Evolutionary conservation across 306 rosid species (phyloP), one percentile per base, ranked within the genome.

Genomic region (Spatholobus suberectus): DNA sequence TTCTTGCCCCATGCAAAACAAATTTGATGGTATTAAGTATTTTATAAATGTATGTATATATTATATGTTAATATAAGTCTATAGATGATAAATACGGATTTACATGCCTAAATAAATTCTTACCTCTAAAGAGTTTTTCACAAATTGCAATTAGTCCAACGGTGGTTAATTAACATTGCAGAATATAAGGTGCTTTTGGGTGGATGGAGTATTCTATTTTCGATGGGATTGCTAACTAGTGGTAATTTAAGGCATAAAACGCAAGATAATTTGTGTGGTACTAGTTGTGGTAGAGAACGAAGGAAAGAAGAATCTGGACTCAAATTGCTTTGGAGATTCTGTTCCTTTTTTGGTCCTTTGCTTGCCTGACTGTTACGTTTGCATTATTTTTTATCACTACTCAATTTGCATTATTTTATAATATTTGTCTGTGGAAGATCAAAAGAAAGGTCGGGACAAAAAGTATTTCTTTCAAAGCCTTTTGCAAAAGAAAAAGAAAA

Each of bases 201-300:
- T 77, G 49, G 73, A 83, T 61, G 83, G 70, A 71, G 86, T 61
- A 83, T 84, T 80, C 0, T 51, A 84, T 84, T 72, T 83, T 73
- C 68, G 63, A 72, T 70, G 29, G 67, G 79, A 20, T 59, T 59
- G 61, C 63, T 38, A 68, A 54, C n/a, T 20, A 41, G 77, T 55
- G 52, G 29, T 40, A 21, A 69, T 41, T 67, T 12, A 68, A 70
- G 58, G 44, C 77, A 18, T 9, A 15, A 24, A 69, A 40, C 77
- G 27, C 26, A 18, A 65, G 26, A 75, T 18, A 40, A 40, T 57
- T 67, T 81, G 80, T 62, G 13, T 26, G 85, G 44, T 2, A 9
- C 43, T 38, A 52, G 76, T 38, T 57, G 75, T 18, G 59, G 78
- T 23, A 46, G 68, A 83, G 72, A 58, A 51, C 15, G 27, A 54